Conservation (phyloP, 2,329 filamentous ascomycete species). For the Xylariaceae sp. region DNA sequence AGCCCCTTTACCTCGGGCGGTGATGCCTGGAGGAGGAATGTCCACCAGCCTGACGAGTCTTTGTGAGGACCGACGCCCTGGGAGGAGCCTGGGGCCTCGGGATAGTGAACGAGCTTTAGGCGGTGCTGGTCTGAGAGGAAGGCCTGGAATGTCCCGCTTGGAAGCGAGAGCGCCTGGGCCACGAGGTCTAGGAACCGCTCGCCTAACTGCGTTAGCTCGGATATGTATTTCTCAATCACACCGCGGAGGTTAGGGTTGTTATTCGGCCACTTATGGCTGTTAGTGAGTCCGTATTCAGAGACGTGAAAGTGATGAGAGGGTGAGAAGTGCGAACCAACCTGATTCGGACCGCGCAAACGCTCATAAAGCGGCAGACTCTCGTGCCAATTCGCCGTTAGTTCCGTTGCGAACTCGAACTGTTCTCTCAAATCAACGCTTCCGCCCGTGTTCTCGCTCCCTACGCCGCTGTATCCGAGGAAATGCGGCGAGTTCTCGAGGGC, state of each 20-base stretch:
- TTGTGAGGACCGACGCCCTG: slow-evolving; percentile 62
- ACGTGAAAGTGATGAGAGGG: not conserved
- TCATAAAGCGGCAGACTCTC: slow-evolving; percentile 38
- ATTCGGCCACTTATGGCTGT: slow-evolving; percentile 39
- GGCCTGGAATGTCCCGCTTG: slow-evolving; percentile 44
- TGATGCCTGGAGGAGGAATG: slow-evolving; percentile 58
- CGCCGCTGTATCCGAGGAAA: slow-evolving; percentile 56
- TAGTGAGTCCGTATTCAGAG: not conserved
- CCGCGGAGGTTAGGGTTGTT: slow-evolving; percentile 34
- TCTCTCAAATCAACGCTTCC: slow-evolving; percentile 50
- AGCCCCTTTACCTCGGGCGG: slow-evolving; percentile 46
- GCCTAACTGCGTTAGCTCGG: slow-evolving; percentile 47
- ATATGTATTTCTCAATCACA: slow-evolving; percentile 46
- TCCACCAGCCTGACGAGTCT: slow-evolving; percentile 61
- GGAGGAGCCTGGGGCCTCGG: slow-evolving; percentile 26
- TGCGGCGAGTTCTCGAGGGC: slow-evolving; percentile 53
- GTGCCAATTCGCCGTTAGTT: slow-evolving; percentile 40
- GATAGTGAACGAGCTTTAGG: slow-evolving; percentile 55
- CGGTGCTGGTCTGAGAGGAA: slow-evolving; percentile 56
- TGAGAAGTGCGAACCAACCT: slow-evolving; percentile 33
- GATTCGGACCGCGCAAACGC: slow-evolving; percentile 45
- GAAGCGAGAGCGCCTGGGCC: slow-evolving; percentile 50
- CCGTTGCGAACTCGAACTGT: slow-evolving; percentile 58
- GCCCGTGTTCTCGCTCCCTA: slow-evolving; percentile 53
- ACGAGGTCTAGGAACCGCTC: slow-evolving; percentile 54